phyloP scores from a whole-genome alignment of 2,329 filamentous ascomycete species.

The Seiridium cupressi region DNA sequence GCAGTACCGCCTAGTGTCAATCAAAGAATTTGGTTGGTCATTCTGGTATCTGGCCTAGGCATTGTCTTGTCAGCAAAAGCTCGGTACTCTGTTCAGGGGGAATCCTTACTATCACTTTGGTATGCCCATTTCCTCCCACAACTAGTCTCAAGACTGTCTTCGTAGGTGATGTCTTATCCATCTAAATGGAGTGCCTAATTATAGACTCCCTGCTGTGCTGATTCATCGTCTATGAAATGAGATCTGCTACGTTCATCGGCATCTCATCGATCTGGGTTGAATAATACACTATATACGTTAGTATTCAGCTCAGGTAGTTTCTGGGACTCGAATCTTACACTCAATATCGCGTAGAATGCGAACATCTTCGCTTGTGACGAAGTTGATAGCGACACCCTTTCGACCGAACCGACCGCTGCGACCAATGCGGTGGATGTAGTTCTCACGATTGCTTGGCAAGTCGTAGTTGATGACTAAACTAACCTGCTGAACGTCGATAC shows the following conservation, averaged over 20 bases:
- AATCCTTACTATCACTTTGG: neutral
- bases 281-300: constrained; percentile 68
- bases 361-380: constrained; percentile 97
- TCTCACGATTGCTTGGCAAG: constrained; percentile 95
- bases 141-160: neutral
- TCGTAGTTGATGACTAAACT: constrained; percentile 99
- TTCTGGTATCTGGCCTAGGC: neutral
- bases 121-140: constrained; percentile 5
- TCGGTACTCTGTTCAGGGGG: neutral
- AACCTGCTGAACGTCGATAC: constrained; percentile 98
- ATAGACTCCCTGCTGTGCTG: neutral
- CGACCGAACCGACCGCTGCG: constrained; percentile 92
- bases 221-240: constrained; percentile 42
- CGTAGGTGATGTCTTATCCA: neutral
- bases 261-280: constrained; percentile 98
- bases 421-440: constrained; percentile 98
- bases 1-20: no score
- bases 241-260: constrained; percentile 87
- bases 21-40: neutral
- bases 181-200: neutral
- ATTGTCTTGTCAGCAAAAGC: neutral
- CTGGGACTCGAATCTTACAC: constrained; percentile 47
- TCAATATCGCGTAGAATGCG: constrained; percentile 97
- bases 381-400: constrained; percentile 99
- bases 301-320: neutral